Evolutionary conservation across 164 flowering plant species (phyloP), one percentile per base, ranked within the genome.

Genomic region (Macadamia integrifolia): DNA sequence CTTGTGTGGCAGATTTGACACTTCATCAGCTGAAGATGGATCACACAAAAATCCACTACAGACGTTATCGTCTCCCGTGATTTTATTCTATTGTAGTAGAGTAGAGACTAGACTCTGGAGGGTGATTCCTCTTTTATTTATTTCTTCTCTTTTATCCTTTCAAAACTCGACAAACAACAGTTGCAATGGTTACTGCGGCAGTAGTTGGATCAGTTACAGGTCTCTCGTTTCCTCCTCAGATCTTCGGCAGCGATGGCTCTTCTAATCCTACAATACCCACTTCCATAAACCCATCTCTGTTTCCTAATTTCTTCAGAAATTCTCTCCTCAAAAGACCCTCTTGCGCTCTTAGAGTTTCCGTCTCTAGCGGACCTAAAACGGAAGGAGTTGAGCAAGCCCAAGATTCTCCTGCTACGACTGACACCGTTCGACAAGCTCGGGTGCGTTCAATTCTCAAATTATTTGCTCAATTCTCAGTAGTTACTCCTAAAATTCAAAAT

Each of bases 401-500:
- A 40, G 71, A 63, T 44, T 43, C 75, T 23, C 17, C 69, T 46
- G 49, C 72, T 23, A 9, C 70, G 0, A 2, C 40, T 28, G 80
- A 77, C 6, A 62, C 64, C 42, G 15, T 58, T 70, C 72, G 73
- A n/a, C 74, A 67, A 50, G 61, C 80, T 71, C 80, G 85, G 85
- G 85, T 81, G 74, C 42, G 79, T 66, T 43, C 30, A 46, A 17
- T 60, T 17, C 5, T 35, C 3, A 35, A 35, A 35, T 2, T 35
- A 2, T 35, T 35, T 35, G 40, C 40, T 35, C 5, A 2, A 35
- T 35, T 35, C 40, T 35, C 40, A 35, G 40, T 35, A 35, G 40
- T 35, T 35, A 35, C 40, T 35, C 40, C 40, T 35, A 35, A 23
- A 35, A 35, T 35, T 35, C 40, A 35, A 35, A 46, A 49, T 56